A percentile compares a stretch with the other conserved stretches of the same genome.
Conservation (phyloP, 768 basidiomycete genomes). For the Trametopsis cervina region DNA sequence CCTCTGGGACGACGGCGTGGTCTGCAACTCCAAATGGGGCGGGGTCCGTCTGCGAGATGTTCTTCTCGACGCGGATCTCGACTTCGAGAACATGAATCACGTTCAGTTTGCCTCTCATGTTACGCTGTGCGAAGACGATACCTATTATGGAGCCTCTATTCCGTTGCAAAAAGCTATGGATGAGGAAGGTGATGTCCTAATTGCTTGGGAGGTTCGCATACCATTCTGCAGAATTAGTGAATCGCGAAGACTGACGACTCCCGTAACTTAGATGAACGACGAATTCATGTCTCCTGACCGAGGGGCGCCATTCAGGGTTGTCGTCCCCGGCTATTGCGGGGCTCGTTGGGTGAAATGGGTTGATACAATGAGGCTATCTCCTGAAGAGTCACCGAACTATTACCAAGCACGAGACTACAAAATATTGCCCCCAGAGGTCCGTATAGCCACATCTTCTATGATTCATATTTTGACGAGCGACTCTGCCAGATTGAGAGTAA, state of each 20-base stretch:
- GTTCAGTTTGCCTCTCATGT: constrained; percentile 57
- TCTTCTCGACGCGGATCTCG: constrained; percentile 38
- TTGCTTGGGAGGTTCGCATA: constrained; percentile 50
- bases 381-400: constrained; percentile 11
- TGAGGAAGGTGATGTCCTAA: constrained; percentile 42
- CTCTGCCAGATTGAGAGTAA: constrained; percentile 16
- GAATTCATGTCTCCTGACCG: constrained; percentile 5
- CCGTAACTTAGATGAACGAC: constrained; percentile 1
- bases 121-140: constrained; percentile 54
- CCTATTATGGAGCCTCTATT: constrained; percentile 59
- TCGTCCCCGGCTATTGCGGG: constrained; percentile 11
- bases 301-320: constrained; percentile 9
- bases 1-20: constrained; percentile 47
- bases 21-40: constrained; percentile 62
- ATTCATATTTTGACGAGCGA: background rate
- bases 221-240: no score
- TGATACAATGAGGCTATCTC: constrained; percentile 4
- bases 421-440: constrained; percentile 12
- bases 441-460: background rate
- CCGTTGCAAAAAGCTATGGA: constrained; percentile 43
- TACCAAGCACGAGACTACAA: constrained; percentile 13
- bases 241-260: no score
- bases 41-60: constrained; percentile 54
- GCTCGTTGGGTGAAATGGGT: constrained; percentile 14
- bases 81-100: constrained; percentile 25